Evolutionary conservation across 768 basidiomycete species (phyloP), one percentile per base, ranked within the genome.

Genomic region (Phlebiopsis flavidoalba): DNA sequence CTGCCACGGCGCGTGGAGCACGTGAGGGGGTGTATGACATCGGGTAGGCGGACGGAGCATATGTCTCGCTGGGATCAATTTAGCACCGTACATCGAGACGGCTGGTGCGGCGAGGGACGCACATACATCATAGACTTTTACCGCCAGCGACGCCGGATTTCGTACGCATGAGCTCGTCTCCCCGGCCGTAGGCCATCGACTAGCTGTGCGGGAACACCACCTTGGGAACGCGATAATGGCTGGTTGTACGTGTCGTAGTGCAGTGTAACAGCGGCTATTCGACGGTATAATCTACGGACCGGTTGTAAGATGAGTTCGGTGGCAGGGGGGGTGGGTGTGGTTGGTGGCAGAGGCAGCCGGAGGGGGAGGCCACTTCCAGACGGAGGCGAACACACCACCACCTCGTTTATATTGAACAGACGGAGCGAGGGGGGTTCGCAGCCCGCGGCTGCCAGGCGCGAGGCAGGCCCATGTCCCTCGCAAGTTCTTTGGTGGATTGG

Each of bases 21-120:
- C 67, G 63, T 15, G 62, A 62, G 31, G 69, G 65, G 2, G 68
- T 43, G 69, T 84, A 84, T 58, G 77, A 72, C 8, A 31, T 6
- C 26, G 77, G 76, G 67, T 85, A 84, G 3, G 75, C 70, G n/a
- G 75, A 73, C 55, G 77, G 78, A 43, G 74, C 67, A 60, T 84
- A 84, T 5, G 56, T 19, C 73, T 68, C n/a, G 70, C 48, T n/a
- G 8, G 37, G 8, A 26, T 22, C 1, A 19, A 40, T 40, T n/a
- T 53, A 2, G n/a, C 24, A 47, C 5, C n/a, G 69, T 54, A 43
- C 59, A 22, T 5, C 17, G n/a, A n/a, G 43, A 33, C 1, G 19
- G 12, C 24, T 7, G 47, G 8, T 46, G 8, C 36, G n/a, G n/a
- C n/a, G n/a, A 46, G 4, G 17, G 14, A n/a, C n/a, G 4, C 2